Conservation (phyloP, 495 filamentous ascomycete species). For the Umbilicaria muhlenbergii region DNA sequence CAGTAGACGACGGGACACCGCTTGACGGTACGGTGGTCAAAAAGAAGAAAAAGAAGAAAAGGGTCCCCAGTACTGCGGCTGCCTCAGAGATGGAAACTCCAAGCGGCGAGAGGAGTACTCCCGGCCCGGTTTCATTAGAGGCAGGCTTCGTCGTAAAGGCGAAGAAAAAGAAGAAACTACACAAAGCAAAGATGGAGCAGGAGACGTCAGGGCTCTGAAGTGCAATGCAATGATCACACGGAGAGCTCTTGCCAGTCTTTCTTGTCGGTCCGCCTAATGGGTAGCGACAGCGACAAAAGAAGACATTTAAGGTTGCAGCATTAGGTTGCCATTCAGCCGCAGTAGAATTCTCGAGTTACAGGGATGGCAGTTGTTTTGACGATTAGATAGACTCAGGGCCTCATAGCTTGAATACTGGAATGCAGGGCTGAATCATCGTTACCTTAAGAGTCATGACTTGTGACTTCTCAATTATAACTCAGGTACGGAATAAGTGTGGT, state of each 20-base stretch:
- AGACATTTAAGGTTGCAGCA: no score
- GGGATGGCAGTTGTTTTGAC: no score
- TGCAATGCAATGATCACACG: background rate
- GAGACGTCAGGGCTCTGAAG: conserved; percentile 2
- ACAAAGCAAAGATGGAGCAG: conserved; percentile 11
- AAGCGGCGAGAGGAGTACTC: background rate
- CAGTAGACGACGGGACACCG: conserved; percentile 47
- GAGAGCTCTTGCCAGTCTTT: background rate
- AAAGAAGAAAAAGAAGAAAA: conserved; percentile 56
- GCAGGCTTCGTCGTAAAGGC: conserved; percentile 2
- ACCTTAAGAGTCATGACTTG: no score
- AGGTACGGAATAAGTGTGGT: no score
- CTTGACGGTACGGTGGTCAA: conserved; percentile 58
- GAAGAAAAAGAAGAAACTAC: conserved; percentile 22
- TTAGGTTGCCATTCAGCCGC: no score
- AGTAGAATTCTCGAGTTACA: no score
- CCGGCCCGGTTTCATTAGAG: background rate
- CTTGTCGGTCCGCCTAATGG: background rate
- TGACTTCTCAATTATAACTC: no score
- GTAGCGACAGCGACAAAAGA: background rate
- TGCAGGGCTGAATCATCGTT: no score
- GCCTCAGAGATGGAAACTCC: background rate
- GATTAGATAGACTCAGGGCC: no score
- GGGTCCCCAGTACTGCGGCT: background rate
- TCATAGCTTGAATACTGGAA: no score